Conservation (phyloP, 805 yeast genomes). For the Yarrowia sp. region DNA sequence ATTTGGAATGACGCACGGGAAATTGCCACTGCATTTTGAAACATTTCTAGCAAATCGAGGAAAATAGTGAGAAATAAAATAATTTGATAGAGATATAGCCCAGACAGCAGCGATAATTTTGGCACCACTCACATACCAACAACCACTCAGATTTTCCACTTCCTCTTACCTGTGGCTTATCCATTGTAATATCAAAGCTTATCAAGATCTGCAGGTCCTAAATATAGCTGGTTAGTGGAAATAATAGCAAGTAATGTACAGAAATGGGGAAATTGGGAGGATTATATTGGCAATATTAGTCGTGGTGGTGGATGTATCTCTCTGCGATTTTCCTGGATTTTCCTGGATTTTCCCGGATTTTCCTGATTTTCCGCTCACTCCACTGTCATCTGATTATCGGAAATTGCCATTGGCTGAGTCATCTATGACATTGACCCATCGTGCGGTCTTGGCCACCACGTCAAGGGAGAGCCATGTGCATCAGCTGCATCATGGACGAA, state of each 20-base stretch:
- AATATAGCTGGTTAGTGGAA: neutral
- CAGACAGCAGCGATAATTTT: no score
- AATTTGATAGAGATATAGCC: no score
- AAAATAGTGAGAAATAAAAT: no score
- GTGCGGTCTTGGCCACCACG: no score
- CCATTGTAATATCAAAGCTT: neutral
- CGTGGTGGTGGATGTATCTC: no score
- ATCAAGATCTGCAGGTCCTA: conserved; percentile 12
- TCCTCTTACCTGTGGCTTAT: neutral
- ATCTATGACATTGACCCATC: neutral
- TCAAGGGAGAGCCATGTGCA: no score
- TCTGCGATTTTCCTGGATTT: no score
- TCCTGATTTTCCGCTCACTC: no score
- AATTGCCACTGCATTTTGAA: no score
- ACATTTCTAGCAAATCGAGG: neutral
- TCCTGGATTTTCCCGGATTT: neutral
- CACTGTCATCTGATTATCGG: neutral
- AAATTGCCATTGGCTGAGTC: neutral
- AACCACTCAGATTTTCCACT: neutral
- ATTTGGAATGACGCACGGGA: neutral
- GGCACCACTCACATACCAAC: no score
- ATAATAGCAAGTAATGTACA: no score
- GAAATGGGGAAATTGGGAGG: neutral
- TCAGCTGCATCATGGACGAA: neutral
- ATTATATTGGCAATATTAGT: neutral